Conservation (phyloP, 2,329 filamentous ascomycete species). For the Aspergillus ibericus region DNA sequence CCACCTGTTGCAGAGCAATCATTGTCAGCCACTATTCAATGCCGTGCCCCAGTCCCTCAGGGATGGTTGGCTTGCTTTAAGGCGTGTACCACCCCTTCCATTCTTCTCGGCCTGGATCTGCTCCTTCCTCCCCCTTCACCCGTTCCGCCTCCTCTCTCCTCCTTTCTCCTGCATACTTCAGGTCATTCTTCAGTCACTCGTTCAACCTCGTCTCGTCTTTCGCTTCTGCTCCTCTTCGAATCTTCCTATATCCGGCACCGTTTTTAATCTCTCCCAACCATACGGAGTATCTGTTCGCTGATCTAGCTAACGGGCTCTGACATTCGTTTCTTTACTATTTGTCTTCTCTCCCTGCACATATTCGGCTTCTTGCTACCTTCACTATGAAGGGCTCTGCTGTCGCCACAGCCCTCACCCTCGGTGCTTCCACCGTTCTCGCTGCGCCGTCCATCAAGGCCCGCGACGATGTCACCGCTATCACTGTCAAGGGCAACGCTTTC, state of each 20-base stretch:
- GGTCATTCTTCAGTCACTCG: constrained; percentile 17
- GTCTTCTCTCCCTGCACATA: background rate
- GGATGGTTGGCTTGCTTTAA: constrained; percentile 10
- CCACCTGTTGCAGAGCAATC: background rate
- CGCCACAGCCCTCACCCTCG: constrained; percentile 48
- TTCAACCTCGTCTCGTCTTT: constrained; percentile 16
- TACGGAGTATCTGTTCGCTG: constrained; percentile 1
- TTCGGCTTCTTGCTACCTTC: constrained; percentile 6
- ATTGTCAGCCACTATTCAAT: background rate
- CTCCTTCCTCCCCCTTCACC: background rate
- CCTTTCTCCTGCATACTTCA: constrained; percentile 9
- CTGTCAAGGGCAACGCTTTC: constrained; percentile 66
- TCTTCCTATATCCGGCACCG: constrained; percentile 1
- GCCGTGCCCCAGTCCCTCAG: constrained; percentile 6
- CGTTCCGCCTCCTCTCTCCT: constrained; percentile 9
- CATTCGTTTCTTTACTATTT: background rate
- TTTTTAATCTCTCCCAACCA: background rate
- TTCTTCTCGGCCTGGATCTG: constrained; percentile 2
- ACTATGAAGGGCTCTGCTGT: constrained; percentile 57
- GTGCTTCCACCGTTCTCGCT: constrained; percentile 49
- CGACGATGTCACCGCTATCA: constrained; percentile 55
- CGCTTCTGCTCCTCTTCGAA: background rate
- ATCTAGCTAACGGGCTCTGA: background rate
- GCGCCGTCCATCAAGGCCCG: constrained; percentile 41
- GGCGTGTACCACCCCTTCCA: constrained; percentile 1